phyloP scores from a whole-genome alignment of 148 eudicot species.

The Rhododendron ferrugineum region DNA sequence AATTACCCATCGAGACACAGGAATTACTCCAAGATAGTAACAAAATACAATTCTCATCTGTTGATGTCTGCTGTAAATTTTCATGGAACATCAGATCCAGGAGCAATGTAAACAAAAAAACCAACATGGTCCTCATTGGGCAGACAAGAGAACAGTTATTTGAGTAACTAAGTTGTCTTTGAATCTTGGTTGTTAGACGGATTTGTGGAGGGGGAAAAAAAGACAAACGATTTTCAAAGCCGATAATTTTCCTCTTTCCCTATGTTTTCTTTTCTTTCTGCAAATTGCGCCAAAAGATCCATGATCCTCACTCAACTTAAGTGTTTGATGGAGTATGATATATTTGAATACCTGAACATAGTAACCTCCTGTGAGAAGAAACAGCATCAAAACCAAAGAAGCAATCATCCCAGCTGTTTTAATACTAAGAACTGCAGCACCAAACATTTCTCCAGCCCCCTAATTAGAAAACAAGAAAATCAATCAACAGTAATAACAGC shows the following conservation, averaged over 20 bases:
- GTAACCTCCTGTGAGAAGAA: conserved; percentile 98
- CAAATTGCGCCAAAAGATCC: neutral
- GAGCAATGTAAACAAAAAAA: neutral
- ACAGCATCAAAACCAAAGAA: conserved; percentile 77
- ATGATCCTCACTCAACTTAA: neutral
- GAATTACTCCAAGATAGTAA: neutral
- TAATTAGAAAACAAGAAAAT: conserved; percentile 11
- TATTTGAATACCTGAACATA: conserved; percentile 71
- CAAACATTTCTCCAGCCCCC: conserved; percentile 98
- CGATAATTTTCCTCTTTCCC: neutral
- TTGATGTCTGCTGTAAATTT: neutral
- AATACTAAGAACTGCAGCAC: conserved; percentile 83
- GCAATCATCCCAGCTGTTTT: conserved; percentile 93
- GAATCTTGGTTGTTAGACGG: neutral
- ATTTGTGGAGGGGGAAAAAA: neutral
- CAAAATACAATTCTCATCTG: neutral
- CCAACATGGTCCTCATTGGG: neutral
- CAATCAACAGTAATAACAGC: neutral
- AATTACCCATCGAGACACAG: neutral
- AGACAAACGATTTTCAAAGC: neutral
- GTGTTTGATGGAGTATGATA: neutral
- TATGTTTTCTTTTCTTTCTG: neutral
- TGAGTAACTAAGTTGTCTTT: neutral
- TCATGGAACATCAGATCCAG: neutral
- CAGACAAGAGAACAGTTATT: neutral